These are phyloP conservation scores for Ligustrum vulgare DNA, from an alignment of 257 asterid genomes.

Conservation along the genomic window DNA sequence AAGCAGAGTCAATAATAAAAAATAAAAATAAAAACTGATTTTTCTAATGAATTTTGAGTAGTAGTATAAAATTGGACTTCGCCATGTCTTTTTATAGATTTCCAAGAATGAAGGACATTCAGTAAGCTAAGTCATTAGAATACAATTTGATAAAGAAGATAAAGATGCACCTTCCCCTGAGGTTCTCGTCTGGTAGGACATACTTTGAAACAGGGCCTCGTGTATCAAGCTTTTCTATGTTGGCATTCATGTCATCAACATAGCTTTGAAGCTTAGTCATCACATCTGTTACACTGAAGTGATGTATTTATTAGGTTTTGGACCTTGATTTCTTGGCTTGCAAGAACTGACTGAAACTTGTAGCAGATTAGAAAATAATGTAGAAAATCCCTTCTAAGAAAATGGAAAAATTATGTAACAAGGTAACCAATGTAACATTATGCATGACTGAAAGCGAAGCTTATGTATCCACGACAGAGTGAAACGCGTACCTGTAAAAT, in stretches of 20 bases:
- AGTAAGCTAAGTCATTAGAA: conserved; percentile 13
- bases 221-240: conserved; percentile 68
- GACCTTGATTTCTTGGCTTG: conserved; percentile 10
- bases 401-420: neutral
- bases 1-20: neutral
- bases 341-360: neutral
- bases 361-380: neutral
- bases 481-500: conserved; percentile 65
- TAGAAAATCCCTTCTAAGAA: neutral
- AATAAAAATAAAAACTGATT: too few species aligned
- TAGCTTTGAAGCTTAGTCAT: conserved; percentile 67
- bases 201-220: conserved; percentile 91
- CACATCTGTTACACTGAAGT: conserved; percentile 75
- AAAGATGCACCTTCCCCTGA: conserved; percentile 75
- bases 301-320: conserved; percentile 12
- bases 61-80: neutral
- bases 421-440: neutral
- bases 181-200: conserved; percentile 85
- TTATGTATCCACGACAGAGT: conserved; percentile 4
- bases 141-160: conserved; percentile 1
- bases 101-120: neutral
- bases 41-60: conserved; percentile 7
- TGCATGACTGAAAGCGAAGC: conserved; percentile 1
- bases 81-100: conserved; percentile 2
- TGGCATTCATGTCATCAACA: conserved; percentile 78